Base-by-base conservation (phyloP, 176 grass and related monocot genomes). In the Chloris gayana region DNA sequence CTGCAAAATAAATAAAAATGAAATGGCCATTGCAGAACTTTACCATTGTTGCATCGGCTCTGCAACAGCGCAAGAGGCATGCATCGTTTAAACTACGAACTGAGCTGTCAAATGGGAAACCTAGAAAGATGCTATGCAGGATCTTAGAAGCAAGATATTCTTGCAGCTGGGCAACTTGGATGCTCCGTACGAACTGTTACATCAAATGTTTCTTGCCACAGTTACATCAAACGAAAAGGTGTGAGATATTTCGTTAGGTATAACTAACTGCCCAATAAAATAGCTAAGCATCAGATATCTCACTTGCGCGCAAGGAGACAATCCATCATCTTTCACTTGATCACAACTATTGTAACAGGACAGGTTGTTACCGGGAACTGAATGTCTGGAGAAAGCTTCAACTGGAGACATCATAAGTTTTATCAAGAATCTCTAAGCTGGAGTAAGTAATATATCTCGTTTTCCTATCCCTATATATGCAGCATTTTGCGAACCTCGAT, bases 121-220 rank as follows among this genome's bases (percentile, higher is more conserved):
- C 54, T n/a, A 35, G 71, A 13, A n/a, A 17, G 26, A 70, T 41
- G 41, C 39, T 7, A 70, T 44, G 18, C 14, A 14, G 18, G 19
- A 68, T 1, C 17, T 35, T 53, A 21, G 41, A 10, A 2, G 41
- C 51, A 30, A 73, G 49, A 73, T 73, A 73, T 57, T 74, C 18
- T 73, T 21, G 12, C 50, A 74, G 72, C 32, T 74, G 35, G 37
- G 22, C 33, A 9, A 75, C 73, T 75, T 15, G 53, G 37, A 59
- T 26, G 32, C 53, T 75, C 73, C 73, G 73, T 59, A 75, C 53
- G 33, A 75, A 41, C 22, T 53, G 49, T 53, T 26, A 42, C 73
- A 76, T 42, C 22, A 38, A 9, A n/a, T 29, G 56, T 26, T 76
- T 39, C n/a, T 42, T 75, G 12, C 11, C n/a, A 60, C 57, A n/a